These are phyloP conservation scores for Lichenothelia convexa DNA, from an alignment of 495 filamentous ascomycete species.

Conservation along the genomic window DNA sequence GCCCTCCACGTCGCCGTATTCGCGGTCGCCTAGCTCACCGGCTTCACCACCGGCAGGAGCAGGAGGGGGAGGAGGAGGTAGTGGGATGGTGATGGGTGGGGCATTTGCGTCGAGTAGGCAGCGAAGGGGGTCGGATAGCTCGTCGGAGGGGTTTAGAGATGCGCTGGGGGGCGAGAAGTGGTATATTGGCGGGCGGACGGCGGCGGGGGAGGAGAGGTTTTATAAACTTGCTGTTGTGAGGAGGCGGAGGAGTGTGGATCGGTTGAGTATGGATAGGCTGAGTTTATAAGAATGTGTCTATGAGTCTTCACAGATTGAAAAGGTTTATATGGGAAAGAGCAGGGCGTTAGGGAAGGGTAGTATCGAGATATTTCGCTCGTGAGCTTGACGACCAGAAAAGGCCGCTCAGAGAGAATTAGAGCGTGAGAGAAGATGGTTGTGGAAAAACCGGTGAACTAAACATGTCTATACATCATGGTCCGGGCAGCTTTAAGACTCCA, in stretches of 20 bases:
- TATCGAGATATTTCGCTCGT: no score
- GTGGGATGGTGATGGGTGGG: no score
- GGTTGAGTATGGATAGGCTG: slow-evolving; percentile 43
- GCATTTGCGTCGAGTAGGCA: no score
- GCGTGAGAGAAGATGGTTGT: no score
- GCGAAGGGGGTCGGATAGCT: slow-evolving; percentile 62
- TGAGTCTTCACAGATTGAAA: no score
- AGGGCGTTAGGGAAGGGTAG: no score
- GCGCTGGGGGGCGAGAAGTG: slow-evolving; percentile 60
- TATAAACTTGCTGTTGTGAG: slow-evolving; percentile 54
- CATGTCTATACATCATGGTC: no score
- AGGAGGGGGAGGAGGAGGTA: slow-evolving; percentile 21
- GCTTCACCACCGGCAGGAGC: slow-evolving; percentile 17
- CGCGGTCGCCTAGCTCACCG: slow-evolving; percentile 14
- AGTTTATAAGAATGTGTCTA: slow-evolving; percentile 35
- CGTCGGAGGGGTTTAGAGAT: slow-evolving; percentile 55
- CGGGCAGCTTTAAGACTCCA: no score
- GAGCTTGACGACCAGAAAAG: no score
- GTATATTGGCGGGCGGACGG: slow-evolving; percentile 77
- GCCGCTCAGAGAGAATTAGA: no score
- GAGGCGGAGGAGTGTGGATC: slow-evolving; percentile 36
- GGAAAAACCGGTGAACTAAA: no score
- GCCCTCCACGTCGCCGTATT: slow-evolving; percentile 15
- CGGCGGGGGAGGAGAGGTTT: slow-evolving; percentile 73
- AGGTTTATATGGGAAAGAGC: no score